Percentiles rank a stretch among this genome's conserved stretches.
phyloP scores from a whole-genome alignment of 2,329 filamentous ascomycete genomes.

The Cadophora luteo-olivacea region DNA sequence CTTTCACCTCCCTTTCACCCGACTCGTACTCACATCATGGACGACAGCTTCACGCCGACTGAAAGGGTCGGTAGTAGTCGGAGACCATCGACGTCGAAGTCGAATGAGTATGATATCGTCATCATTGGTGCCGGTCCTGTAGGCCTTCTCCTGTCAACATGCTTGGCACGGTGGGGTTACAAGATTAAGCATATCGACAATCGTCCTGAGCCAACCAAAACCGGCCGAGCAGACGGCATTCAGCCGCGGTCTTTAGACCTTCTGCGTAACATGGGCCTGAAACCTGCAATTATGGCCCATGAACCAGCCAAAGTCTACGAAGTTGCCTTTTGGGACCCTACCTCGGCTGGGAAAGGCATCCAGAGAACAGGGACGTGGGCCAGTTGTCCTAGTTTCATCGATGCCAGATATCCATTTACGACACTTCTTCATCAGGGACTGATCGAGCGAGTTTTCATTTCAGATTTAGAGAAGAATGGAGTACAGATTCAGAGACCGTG shows the following conservation, averaged over 20 bases:
- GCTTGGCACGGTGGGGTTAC: constrained; percentile 91
- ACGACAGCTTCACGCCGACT: constrained; percentile 31
- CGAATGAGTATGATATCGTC: constrained; percentile 66
- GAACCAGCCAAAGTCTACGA: constrained; percentile 87
- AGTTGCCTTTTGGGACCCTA: constrained; percentile 76
- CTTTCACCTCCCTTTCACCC: background rate
- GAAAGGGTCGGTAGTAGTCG: constrained; percentile 27
- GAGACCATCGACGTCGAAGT: constrained; percentile 10
- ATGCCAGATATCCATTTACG: constrained; percentile 74
- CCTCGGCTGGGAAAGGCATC: constrained; percentile 61
- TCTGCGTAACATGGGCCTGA: constrained; percentile 87
- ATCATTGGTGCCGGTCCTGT: constrained; percentile 91
- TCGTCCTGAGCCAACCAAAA: constrained; percentile 81
- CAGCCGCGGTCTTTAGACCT: constrained; percentile 89
- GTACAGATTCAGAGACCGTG: constrained; percentile 68
- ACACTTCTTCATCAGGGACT: constrained; percentile 74
- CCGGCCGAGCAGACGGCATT: constrained; percentile 89
- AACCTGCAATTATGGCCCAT: constrained; percentile 85
- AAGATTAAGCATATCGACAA: constrained; percentile 96
- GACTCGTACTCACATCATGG: constrained; percentile 29
- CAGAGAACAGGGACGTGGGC: constrained; percentile 78
- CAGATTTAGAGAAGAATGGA: constrained; percentile 67
- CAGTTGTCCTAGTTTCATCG: constrained; percentile 84
- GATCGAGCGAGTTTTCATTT: constrained; percentile 74
- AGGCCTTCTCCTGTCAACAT: constrained; percentile 86